Evolutionary conservation across 2,329 filamentous ascomycete genomes (phyloP).

Genomic region (Fusarium keratoplasticum): DNA sequence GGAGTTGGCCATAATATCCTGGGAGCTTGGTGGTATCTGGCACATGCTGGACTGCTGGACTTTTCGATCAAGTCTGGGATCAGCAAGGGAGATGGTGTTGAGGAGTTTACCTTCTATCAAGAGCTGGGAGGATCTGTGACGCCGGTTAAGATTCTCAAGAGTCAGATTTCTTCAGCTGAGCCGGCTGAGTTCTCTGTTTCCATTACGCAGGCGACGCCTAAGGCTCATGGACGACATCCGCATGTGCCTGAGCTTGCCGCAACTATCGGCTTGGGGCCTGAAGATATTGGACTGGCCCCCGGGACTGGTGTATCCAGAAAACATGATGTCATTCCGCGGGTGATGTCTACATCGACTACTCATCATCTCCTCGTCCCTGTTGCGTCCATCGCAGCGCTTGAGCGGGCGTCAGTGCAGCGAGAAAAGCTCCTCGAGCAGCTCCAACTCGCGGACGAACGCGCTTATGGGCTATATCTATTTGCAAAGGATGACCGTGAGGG

Average conservation of each 20-base stretch:
- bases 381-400: not conserved
- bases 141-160: not conserved
- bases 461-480: constrained; percentile 1
- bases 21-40: constrained; percentile 39
- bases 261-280: not conserved
- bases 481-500: not conserved
- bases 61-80: not conserved
- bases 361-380: constrained; percentile 7
- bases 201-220: constrained; percentile 1
- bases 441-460: not conserved
- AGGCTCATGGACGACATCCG: not conserved
- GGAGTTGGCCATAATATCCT: constrained; percentile 40
- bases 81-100: not conserved
- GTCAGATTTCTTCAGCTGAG: not conserved
- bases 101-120: constrained; percentile 1
- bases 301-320: not conserved
- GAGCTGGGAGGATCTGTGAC: constrained; percentile 3
- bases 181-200: not conserved
- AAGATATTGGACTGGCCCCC: not conserved
- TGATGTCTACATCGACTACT: not conserved
- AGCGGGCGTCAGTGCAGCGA: not conserved
- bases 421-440: not conserved
- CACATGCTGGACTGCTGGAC: constrained; percentile 16
- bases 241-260: not conserved
- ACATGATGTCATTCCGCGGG: not conserved